Evolutionary conservation across 1,284 basidiomycete species (phyloP).

Genomic region (Phenoliferia sp.): DNA sequence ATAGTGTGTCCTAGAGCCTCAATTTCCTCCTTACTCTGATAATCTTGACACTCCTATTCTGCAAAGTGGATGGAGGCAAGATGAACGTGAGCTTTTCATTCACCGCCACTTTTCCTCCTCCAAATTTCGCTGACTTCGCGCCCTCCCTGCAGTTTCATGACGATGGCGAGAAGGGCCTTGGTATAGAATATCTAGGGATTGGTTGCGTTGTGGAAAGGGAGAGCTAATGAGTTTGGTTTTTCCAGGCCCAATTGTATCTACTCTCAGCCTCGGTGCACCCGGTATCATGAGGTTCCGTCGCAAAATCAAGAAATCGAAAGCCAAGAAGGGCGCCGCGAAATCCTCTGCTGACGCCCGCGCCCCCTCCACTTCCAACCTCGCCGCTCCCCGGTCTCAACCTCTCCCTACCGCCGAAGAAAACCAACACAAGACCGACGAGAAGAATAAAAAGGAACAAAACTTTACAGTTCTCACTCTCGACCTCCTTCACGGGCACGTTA

Average conservation of each 20-base stretch:
- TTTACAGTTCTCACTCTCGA: background rate
- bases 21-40: background rate
- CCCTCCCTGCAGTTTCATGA: conserved; percentile 14
- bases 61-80: conserved; percentile 24
- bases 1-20: conserved; percentile 9
- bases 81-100: conserved; percentile 16
- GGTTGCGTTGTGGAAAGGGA: no score
- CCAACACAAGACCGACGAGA: no score
- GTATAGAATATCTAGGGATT: no score
- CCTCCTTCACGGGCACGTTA: conserved; percentile 17
- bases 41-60: background rate
- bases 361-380: no score
- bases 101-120: background rate
- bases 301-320: background rate
- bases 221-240: no score
- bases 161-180: conserved; percentile 27
- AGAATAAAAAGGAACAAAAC: no score
- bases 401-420: no score
- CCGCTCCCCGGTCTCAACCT: no score
- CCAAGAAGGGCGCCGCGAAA: background rate
- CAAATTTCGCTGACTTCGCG: background rate
- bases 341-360: conserved; percentile 1
- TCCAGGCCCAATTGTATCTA: conserved; percentile 15
- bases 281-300: conserved; percentile 10
- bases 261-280: conserved; percentile 19